These are phyloP conservation scores for Delonix regia DNA, from an alignment of 306 rosid genomes.

Conservation along the genomic window DNA sequence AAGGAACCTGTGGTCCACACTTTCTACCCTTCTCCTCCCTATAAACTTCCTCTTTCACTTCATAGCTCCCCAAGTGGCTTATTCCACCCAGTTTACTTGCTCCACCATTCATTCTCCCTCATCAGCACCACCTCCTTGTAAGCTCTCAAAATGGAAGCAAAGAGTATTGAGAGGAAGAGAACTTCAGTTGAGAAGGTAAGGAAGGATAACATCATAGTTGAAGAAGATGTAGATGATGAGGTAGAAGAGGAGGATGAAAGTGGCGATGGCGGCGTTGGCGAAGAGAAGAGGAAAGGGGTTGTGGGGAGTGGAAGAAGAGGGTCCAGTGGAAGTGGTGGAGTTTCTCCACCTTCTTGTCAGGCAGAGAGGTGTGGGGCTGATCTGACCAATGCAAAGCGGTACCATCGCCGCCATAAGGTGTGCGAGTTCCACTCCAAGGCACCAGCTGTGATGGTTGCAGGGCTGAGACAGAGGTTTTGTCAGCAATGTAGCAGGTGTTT, in stretches of 20 bases:
- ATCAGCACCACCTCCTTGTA: slow-evolving; percentile 6
- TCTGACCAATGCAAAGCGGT: slow-evolving; percentile 72
- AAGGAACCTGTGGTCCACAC: slow-evolving; percentile 64
- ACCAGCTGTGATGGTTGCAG: slow-evolving; percentile 68
- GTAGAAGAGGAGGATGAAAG: slow-evolving; percentile 63
- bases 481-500: slow-evolving; percentile 98
- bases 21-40: slow-evolving; percentile 44
- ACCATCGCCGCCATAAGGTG: slow-evolving; percentile 97
- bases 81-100: slow-evolving; percentile 35
- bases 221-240: slow-evolving; percentile 69
- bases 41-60: slow-evolving; percentile 41
- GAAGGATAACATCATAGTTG: slow-evolving; percentile 43
- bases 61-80: slow-evolving; percentile 41
- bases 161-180: slow-evolving; percentile 57
- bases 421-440: slow-evolving; percentile 94
- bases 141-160: slow-evolving; percentile 58
- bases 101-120: slow-evolving; percentile 13
- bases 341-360: slow-evolving; percentile 67
- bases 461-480: slow-evolving; percentile 84
- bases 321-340: slow-evolving; percentile 52
- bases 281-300: slow-evolving; percentile 54
- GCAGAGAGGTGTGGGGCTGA: slow-evolving; percentile 84
- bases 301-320: slow-evolving; percentile 45
- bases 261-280: slow-evolving; percentile 8
- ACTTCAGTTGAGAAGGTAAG: slow-evolving; percentile 50